Evolutionary conservation across 2,329 filamentous ascomycete species (phyloP).

Genomic region (Penicillium capsulatum): DNA sequence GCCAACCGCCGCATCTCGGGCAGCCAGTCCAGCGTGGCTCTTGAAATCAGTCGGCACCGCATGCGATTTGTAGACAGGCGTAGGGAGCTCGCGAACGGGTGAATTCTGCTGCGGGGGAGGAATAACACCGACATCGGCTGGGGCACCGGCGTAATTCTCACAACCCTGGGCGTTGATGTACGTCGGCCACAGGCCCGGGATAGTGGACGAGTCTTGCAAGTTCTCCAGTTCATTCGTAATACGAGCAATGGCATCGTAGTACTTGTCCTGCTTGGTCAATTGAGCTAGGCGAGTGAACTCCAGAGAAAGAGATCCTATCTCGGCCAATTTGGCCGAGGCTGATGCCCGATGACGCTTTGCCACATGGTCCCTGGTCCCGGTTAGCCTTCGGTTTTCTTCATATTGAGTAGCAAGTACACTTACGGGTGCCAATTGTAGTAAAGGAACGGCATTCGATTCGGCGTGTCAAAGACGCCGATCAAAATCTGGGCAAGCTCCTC

Average conservation of each 20-base stretch:
- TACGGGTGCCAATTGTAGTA: slow-evolving; percentile 74
- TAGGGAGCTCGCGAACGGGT: background rate
- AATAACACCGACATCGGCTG: too few species aligned
- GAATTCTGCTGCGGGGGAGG: background rate
- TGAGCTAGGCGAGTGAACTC: slow-evolving; percentile 89
- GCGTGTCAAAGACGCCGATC: slow-evolving; percentile 82
- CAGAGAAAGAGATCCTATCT: slow-evolving; percentile 74
- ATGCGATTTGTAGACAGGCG: slow-evolving; percentile 7
- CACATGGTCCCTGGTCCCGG: slow-evolving; percentile 44
- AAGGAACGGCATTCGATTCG: slow-evolving; percentile 84
- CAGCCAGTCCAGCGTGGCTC: slow-evolving; percentile 24
- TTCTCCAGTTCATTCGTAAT: slow-evolving; percentile 76
- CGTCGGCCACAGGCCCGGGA: slow-evolving; percentile 79
- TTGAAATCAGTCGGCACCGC: slow-evolving; percentile 21
- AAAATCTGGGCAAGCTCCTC: slow-evolving; percentile 74
- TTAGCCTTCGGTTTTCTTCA: background rate
- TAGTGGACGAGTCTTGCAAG: slow-evolving; percentile 64
- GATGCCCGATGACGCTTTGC: slow-evolving; percentile 62
- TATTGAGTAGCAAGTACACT: slow-evolving; percentile 21
- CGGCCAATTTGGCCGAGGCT: slow-evolving; percentile 55
- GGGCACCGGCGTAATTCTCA: slow-evolving; percentile 41
- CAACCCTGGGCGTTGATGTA: slow-evolving; percentile 76
- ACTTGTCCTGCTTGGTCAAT: slow-evolving; percentile 73
- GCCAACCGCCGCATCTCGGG: slow-evolving; percentile 17
- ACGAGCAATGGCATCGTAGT: slow-evolving; percentile 84